Evolutionary conservation across 2,329 filamentous ascomycete genomes (phyloP).

Genomic region (Cryphonectria naterciae): DNA sequence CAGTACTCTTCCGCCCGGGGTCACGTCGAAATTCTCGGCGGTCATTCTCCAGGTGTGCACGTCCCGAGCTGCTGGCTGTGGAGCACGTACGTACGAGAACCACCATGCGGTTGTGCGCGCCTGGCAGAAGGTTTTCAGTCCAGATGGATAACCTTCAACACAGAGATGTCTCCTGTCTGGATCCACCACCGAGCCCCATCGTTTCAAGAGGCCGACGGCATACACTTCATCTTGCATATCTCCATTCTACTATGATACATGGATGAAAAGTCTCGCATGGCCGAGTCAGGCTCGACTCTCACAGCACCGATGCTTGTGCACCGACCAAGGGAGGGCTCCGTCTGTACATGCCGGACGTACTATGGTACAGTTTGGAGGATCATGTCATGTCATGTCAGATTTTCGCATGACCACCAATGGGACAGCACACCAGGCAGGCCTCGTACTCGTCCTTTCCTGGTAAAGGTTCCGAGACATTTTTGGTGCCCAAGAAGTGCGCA

Average conservation of each 20-base stretch:
- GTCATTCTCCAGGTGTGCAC: constrained; percentile 1
- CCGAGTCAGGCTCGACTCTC: not conserved
- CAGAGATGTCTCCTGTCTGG: not conserved
- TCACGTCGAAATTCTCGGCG: constrained; percentile 1
- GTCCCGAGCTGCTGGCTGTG: not conserved
- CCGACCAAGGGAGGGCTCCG: not conserved
- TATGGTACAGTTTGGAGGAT: constrained; percentile 2
- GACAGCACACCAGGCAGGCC: not conserved
- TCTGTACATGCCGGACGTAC: not conserved
- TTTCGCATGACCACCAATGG: constrained; percentile 6
- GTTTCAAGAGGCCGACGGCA: not conserved
- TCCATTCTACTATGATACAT: not conserved
- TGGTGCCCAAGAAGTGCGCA: not conserved
- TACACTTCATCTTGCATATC: not conserved
- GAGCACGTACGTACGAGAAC: not conserved
- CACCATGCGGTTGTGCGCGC: not conserved
- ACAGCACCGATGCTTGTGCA: not conserved
- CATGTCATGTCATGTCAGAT: constrained; percentile 5
- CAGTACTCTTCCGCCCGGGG: not conserved
- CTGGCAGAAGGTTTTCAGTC: not conserved
- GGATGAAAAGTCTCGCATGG: not conserved
- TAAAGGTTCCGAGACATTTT: not conserved
- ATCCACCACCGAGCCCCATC: not conserved
- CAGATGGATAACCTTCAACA: not conserved
- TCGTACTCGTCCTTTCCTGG: not conserved